A percentile compares a stretch with the other conserved stretches of the same genome.
phyloP scores from a whole-genome alignment of 805 yeast species.

The Scheffersomyces ergatensis region DNA sequence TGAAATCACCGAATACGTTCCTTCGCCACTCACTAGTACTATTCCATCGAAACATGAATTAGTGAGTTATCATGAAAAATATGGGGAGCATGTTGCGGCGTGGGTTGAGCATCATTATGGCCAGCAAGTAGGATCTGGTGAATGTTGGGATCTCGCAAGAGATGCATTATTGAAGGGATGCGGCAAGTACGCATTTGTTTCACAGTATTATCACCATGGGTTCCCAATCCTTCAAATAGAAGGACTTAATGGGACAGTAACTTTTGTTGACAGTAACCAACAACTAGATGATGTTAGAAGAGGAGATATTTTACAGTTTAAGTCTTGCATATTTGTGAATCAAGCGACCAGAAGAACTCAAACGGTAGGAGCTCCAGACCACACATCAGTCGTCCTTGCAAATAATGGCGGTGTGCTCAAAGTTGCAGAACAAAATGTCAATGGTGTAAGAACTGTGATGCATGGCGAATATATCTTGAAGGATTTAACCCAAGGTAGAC shows the following conservation, averaged over 20 bases:
- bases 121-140: slow-evolving; percentile 51
- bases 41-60: slow-evolving; percentile 32
- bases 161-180: slow-evolving; percentile 54
- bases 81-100: slow-evolving; percentile 52
- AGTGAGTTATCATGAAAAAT: slow-evolving; percentile 30
- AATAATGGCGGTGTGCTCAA: slow-evolving; percentile 25
- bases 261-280: slow-evolving; percentile 11
- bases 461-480: slow-evolving; percentile 36
- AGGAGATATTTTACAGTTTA: slow-evolving; percentile 58
- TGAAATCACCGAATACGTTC: slow-evolving; percentile 27
- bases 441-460: slow-evolving; percentile 38
- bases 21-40: slow-evolving; percentile 39
- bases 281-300: slow-evolving; percentile 43
- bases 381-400: slow-evolving; percentile 39
- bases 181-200: slow-evolving; percentile 56
- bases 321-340: slow-evolving; percentile 36
- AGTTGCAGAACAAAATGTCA: slow-evolving; percentile 51
- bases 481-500: slow-evolving; percentile 39
- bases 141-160: slow-evolving; percentile 61
- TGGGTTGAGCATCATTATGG: slow-evolving; percentile 54
- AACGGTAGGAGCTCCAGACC: slow-evolving; percentile 52
- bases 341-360: slow-evolving; percentile 30
- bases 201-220: slow-evolving; percentile 48
- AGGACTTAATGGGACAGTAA: slow-evolving; percentile 14
- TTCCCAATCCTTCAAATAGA: slow-evolving; percentile 31